phyloP scores from a whole-genome alignment of 306 rosid species.

The Medicago lupulina region DNA sequence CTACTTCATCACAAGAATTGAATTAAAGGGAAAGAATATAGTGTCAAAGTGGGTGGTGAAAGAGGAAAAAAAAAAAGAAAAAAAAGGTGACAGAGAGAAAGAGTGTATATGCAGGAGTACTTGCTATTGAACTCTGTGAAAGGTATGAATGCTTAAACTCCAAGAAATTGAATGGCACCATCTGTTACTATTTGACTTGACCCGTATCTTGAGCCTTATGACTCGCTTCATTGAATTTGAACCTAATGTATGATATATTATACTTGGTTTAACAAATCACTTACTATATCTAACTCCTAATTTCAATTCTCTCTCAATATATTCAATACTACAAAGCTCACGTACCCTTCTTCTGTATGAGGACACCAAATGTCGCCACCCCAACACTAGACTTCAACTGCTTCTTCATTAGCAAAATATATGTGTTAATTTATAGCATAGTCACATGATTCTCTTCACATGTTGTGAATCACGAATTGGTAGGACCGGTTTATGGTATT shows the following conservation, averaged over 20 bases:
- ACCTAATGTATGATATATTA: background rate
- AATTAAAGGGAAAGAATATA: constrained; percentile 10
- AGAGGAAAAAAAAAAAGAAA: constrained; percentile 44
- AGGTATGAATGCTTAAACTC: constrained; percentile 54
- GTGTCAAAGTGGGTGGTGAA: constrained; percentile 81
- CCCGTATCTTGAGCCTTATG: constrained; percentile 76
- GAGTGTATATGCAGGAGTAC: constrained; percentile 42
- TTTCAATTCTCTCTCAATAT: background rate
- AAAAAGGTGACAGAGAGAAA: constrained; percentile 27
- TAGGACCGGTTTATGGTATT: too few relatives aligned
- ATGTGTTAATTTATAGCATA: too few relatives aligned
- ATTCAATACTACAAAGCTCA: too few relatives aligned
- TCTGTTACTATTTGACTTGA: constrained; percentile 69
- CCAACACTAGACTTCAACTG: too few relatives aligned
- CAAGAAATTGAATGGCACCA: constrained; percentile 60
- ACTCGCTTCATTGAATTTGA: constrained; percentile 57
- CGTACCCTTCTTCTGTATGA: too few relatives aligned
- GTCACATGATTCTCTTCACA: too few relatives aligned
- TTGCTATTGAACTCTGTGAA: constrained; percentile 40
- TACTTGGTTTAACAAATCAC: too few relatives aligned
- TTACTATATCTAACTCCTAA: background rate
- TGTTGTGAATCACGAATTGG: too few relatives aligned
- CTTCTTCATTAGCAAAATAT: too few relatives aligned
- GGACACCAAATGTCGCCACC: too few relatives aligned
- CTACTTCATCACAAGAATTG: constrained; percentile 16